Evolutionary conservation across 352 stramenopile genomes (phyloP).

Genomic region (Plasmopara halstedii): DNA sequence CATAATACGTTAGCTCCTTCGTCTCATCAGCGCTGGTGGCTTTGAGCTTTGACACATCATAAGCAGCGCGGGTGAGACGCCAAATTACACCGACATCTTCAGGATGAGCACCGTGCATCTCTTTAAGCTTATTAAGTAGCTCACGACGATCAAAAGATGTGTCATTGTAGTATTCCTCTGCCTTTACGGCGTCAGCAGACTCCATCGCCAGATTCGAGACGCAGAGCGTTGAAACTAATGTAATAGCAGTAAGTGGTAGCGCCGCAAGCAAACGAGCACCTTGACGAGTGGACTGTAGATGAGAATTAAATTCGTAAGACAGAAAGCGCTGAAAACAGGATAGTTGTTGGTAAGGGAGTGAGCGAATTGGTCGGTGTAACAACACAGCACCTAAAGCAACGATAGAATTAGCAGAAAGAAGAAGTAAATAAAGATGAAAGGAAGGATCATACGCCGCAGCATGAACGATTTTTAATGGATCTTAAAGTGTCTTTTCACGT

Average conservation of each 20-base stretch:
- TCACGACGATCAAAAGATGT: constrained; percentile 60
- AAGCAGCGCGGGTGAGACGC: constrained; percentile 53
- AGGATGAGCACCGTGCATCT: constrained; percentile 42
- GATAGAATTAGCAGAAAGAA: background rate
- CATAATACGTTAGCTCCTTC: constrained; percentile 69
- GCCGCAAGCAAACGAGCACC: constrained; percentile 6
- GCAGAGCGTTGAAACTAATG: constrained; percentile 13
- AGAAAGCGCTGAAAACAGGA: constrained; percentile 4
- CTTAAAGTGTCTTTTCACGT: too few relatives aligned
- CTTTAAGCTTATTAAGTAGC: constrained; percentile 54
- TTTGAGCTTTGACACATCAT: constrained; percentile 55
- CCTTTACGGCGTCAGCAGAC: constrained; percentile 51
- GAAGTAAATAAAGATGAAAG: too few relatives aligned
- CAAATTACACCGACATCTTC: constrained; percentile 57
- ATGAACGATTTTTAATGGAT: too few relatives aligned
- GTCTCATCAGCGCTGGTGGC: constrained; percentile 52
- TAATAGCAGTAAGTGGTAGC: constrained; percentile 19
- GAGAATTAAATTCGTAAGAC: background rate
- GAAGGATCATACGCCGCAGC: too few relatives aligned
- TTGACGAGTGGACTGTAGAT: constrained; percentile 4
- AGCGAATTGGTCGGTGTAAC: constrained; percentile 12
- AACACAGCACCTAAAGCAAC: constrained; percentile 13
- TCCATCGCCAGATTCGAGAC: constrained; percentile 33
- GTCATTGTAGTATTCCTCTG: constrained; percentile 80
- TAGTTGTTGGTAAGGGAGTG: constrained; percentile 13